Base-by-base conservation (phyloP, 2,329 filamentous ascomycete species). In the Coniochaeta hoffmannii region DNA sequence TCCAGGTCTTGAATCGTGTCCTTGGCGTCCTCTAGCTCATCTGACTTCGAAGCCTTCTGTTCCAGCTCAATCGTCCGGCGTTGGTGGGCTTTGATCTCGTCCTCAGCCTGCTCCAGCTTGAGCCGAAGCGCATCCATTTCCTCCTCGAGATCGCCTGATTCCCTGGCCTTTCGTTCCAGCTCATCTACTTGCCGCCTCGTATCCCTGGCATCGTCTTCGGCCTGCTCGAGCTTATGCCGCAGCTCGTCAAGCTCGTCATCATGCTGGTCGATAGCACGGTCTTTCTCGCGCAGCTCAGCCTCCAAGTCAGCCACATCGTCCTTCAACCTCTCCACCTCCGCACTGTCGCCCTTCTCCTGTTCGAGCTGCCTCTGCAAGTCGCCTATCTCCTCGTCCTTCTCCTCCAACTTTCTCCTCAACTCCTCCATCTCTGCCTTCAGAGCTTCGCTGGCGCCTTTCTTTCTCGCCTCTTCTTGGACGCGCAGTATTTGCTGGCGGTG, bases 401-500 rank as follows among this genome's bases (percentile, higher is more conserved):
- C 78, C 28, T 84, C 76, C 4, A 88, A 65, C 30, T 73, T 69
- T 55, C 76, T 76, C 19, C 80, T 80, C 30, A 91, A 68, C 49
- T 75, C 75, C 32, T 85, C 79, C 36, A 84, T 66, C 64, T 86
- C 83, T 24, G 73, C 75, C 53, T 83, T 84, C 61, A 90, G 80
- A 57, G 78, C 82, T 60, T 90, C 85, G 63, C 91, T 86, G 11
- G 81, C 82, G 60, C 90, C 85, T 64, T 87, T 88, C 64, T 83
- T 83, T 70, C 90, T 90, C 54, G 90, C 80, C 64, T 88, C 89
- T 58, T 95, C 88, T 59, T 92, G 88, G 58, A 96, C 82, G 59
- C 95, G 89, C 55, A 86, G 74, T 61, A 97, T 84, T 67, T 96
- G 89, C 63, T 88, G 79, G 54, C 88, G 84, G 68, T 95, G 96